phyloP scores from a whole-genome alignment of 441 rosid species.

The Adansonia rubrostipa region DNA sequence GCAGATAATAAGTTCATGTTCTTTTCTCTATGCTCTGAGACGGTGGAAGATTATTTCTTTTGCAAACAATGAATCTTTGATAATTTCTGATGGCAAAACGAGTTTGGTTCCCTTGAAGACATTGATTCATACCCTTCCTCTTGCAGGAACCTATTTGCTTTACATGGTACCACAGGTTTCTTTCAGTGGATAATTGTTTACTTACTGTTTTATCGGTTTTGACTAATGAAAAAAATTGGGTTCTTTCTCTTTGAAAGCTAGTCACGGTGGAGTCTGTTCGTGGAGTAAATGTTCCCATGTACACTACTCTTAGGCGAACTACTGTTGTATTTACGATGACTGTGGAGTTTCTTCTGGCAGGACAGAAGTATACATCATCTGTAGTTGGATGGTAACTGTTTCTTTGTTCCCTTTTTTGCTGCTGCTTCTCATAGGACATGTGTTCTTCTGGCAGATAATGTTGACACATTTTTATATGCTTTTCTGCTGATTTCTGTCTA shows the following conservation, averaged over 20 bases:
- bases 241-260: slow-evolving; percentile 65
- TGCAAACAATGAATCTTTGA: slow-evolving; percentile 52
- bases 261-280: slow-evolving; percentile 91
- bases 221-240: slow-evolving; percentile 18
- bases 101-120: slow-evolving; percentile 67
- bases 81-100: slow-evolving; percentile 47
- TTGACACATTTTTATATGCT: neutral
- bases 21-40: slow-evolving; percentile 68
- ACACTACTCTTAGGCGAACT: slow-evolving; percentile 89
- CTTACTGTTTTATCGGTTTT: neutral
- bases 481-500: neutral
- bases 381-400: slow-evolving; percentile 72
- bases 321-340: slow-evolving; percentile 91
- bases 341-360: slow-evolving; percentile 77
- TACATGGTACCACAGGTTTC: slow-evolving; percentile 67
- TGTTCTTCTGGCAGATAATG: neutral
- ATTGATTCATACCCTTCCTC: slow-evolving; percentile 74
- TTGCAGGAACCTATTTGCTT: slow-evolving; percentile 72
- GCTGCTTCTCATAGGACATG: slow-evolving; percentile 7
- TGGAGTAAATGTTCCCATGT: slow-evolving; percentile 98
- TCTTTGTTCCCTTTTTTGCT: neutral
- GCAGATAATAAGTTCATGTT: slow-evolving; percentile 81
- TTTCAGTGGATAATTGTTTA: slow-evolving; percentile 2
- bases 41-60: slow-evolving; percentile 72
- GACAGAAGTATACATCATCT: slow-evolving; percentile 71